Conservation (phyloP, 148 eudicot genomes). For the Diospyros kaki region DNA sequence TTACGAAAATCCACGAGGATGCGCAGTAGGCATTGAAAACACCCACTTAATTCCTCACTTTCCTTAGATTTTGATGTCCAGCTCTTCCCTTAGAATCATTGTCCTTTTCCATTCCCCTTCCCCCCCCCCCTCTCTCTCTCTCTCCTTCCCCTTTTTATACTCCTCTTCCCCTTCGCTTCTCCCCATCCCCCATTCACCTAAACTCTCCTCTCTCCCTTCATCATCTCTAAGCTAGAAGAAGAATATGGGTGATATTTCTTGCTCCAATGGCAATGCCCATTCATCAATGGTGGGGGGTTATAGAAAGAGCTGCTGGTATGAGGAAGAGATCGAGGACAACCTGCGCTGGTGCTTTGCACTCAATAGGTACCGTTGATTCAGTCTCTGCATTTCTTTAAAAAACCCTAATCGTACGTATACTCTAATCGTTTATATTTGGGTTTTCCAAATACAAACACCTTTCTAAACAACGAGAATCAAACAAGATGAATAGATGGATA, state of each 20-base stretch:
- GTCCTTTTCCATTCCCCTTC: conserved; percentile 26
- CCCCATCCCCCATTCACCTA: conserved; percentile 5
- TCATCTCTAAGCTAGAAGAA: neutral
- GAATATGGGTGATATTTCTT: conserved; percentile 59
- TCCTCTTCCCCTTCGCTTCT: conserved; percentile 2
- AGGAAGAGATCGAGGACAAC: conserved; percentile 90
- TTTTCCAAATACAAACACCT: too few species aligned
- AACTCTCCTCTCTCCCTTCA: neutral
- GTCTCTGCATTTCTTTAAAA: neutral
- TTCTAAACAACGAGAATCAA: too few species aligned
- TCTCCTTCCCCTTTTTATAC: conserved; percentile 23
- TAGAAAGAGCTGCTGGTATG: conserved; percentile 92
- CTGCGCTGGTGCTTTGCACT: conserved; percentile 92
- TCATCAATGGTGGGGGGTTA: conserved; percentile 22
- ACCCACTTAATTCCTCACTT: conserved; percentile 18
- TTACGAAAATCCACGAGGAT: conserved; percentile 52
- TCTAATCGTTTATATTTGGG: too few species aligned
- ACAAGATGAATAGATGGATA: too few species aligned
- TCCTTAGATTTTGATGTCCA: neutral
- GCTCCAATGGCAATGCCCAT: conserved; percentile 32
- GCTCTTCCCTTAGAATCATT: conserved; percentile 15
- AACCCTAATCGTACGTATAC: too few species aligned
- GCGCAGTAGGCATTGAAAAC: conserved; percentile 23
- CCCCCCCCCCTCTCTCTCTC: conserved; percentile 22
- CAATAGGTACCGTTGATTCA: conserved; percentile 41